A percentile compares a stretch with the other conserved stretches of the same genome.
These are phyloP conservation scores for Lichtheimia ramosa DNA, from an alignment of 371 early-diverging fungal genomes.

Conservation along the genomic window DNA sequence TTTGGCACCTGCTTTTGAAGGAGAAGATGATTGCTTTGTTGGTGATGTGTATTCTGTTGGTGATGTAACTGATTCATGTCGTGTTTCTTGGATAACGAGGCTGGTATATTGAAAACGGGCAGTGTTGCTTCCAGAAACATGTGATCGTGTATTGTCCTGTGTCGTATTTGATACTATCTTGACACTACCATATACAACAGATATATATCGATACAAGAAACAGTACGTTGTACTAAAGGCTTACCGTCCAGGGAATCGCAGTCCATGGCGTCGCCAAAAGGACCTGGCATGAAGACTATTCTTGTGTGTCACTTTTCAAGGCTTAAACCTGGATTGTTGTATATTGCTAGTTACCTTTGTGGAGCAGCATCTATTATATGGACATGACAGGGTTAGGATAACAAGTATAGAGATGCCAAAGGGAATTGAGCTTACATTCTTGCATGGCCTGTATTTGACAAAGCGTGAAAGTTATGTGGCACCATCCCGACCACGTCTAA, in stretches of 20 bases:
- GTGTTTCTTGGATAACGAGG: conserved; percentile 18
- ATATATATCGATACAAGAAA: not conserved
- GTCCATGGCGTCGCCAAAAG: conserved; percentile 47
- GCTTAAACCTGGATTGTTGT: no score
- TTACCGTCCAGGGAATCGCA: conserved; percentile 52
- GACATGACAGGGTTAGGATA: no score
- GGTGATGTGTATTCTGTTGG: not conserved
- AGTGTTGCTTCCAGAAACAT: conserved; percentile 28
- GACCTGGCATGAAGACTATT: conserved; percentile 20
- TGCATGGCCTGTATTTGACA: no score
- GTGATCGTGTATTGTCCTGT: conserved; percentile 3
- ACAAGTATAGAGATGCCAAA: no score
- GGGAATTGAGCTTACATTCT: no score
- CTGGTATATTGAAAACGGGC: conserved; percentile 48
- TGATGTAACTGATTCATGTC: not conserved
- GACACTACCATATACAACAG: conserved; percentile 19
- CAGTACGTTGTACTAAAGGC: no score
- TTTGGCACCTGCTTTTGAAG: conserved; percentile 7
- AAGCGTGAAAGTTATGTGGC: no score
- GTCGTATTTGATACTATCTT: conserved; percentile 29
- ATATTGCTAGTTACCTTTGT: no score
- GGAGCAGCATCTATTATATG: no score
- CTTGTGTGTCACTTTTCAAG: no score
- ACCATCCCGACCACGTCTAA: no score
- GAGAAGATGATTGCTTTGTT: conserved; percentile 5